Evolutionary conservation across 176 grass and related monocot genomes (phyloP), one percentile per base, ranked within the genome.

Genomic region (Cenchrus americanus): DNA sequence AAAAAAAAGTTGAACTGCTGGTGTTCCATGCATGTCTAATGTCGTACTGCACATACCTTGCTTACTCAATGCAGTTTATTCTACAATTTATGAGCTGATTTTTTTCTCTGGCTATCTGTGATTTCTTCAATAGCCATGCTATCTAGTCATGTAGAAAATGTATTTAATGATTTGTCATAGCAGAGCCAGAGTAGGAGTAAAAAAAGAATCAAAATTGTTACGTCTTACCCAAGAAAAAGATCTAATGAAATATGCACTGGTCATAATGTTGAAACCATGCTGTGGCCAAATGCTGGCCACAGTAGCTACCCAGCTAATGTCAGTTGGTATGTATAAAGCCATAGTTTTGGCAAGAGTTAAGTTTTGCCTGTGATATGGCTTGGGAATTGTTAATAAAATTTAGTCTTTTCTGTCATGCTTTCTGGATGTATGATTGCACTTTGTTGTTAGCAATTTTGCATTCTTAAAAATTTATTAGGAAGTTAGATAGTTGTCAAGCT

Each of bases 241-340:
- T 17, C 5, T 43, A 14, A 1, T 19, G 71, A 66, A 47, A 44
- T 69, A 81, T 81, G n/a, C 21, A 0, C 8, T 60, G 57, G 57
- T 7, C 10, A 2, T 47, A 47, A 47, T 47, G 46, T 10, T 43
- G 42, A 43, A 43, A 43, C 7, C 42, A 43, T 5, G 42, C 6
- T 43, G 51, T 69, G 14, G 2, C 10, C 49, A 67, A 67, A 30
- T 57, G 48, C 48, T 46, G 14, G n/a, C 47, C 12, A 43, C 19
- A 7, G 50, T 75, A 60, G 8, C 58, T 83, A 18, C 17, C 44
- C 62, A 23, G 21, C 44, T 71, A 62, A 71, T 62, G 14, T 78
- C 26, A 52, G 54, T 41, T 71, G 6, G 14, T 23, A 13, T 3
- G 52, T 79, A 6, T 59, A 43, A 53, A 7, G 8, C 11, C 9